These are phyloP conservation scores for Hypoxylon sp. DNA, from an alignment of 2,329 filamentous ascomycete species.

Conservation along the genomic window DNA sequence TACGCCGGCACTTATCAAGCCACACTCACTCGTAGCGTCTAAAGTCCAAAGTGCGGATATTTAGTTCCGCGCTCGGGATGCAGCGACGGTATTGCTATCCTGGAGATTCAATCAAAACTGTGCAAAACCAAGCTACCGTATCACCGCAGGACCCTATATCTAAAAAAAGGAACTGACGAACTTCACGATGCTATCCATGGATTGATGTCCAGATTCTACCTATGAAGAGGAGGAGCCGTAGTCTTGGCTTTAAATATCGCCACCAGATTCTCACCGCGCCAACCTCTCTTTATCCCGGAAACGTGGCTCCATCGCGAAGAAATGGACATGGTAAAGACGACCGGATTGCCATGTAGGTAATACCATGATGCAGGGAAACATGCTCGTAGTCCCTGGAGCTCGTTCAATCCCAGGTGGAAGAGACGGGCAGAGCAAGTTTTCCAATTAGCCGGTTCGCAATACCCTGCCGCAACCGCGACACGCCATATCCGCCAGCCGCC, in stretches of 20 bases:
- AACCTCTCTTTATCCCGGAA: slow-evolving; percentile 35
- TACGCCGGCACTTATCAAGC: slow-evolving; percentile 29
- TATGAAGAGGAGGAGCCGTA: neutral
- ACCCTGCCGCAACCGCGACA: slow-evolving; percentile 32
- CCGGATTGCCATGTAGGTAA: neutral
- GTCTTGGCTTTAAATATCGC: slow-evolving; percentile 29
- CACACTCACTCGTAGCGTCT: slow-evolving; percentile 11
- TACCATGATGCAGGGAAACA: slow-evolving; percentile 17
- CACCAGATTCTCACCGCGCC: slow-evolving; percentile 15
- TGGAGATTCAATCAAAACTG: neutral
- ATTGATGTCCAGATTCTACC: slow-evolving; percentile 7
- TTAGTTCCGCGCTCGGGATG: slow-evolving; percentile 26
- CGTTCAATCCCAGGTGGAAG: neutral
- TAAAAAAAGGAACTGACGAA: slow-evolving; percentile 4
- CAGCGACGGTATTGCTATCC: slow-evolving; percentile 13
- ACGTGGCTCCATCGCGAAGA: slow-evolving; percentile 25
- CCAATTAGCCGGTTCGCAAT: slow-evolving; percentile 39
- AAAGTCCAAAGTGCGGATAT: slow-evolving; percentile 21
- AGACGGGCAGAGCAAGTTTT: slow-evolving; percentile 3
- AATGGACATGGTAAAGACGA: slow-evolving; percentile 5
- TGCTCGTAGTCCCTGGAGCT: slow-evolving; percentile 6
- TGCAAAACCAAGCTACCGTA: slow-evolving; percentile 13
- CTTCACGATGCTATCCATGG: slow-evolving; percentile 25
- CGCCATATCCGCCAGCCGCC: slow-evolving; percentile 34
- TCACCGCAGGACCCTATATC: neutral